These are phyloP conservation scores for Saraca asoca DNA, from an alignment of 331 rosid genomes.

Conservation along the genomic window DNA sequence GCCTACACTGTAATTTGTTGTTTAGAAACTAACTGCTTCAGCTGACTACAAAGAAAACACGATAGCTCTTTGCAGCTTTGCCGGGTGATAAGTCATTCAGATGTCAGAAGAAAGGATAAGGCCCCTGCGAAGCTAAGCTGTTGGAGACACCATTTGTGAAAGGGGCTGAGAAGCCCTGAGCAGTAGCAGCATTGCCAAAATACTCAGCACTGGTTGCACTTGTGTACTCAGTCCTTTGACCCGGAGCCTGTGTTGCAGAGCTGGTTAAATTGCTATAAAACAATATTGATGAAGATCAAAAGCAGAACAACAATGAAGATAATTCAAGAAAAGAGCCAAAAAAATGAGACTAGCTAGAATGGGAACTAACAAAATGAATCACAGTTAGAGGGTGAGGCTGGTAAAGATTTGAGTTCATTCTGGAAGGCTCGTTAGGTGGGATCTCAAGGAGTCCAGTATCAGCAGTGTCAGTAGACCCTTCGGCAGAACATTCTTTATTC, in stretches of 20 bases:
- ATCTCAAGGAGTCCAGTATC: not conserved
- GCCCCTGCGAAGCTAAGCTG: constrained; percentile 5
- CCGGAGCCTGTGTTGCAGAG: constrained; percentile 8
- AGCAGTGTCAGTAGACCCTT: not conserved
- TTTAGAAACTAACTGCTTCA: not conserved
- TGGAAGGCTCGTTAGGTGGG: not conserved
- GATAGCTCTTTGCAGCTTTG: not conserved
- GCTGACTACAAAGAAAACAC: not conserved
- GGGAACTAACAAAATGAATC: constrained; percentile 1
- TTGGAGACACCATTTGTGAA: not conserved
- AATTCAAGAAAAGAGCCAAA: not conserved
- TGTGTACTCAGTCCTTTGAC: not conserved
- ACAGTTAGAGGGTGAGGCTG: not conserved
- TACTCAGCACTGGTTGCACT: not conserved
- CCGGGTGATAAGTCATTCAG: not conserved
- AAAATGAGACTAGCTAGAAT: not conserved
- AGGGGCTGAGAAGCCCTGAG: constrained; percentile 26
- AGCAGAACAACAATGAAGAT: not conserved
- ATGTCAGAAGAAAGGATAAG: constrained; percentile 14
- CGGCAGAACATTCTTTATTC: not conserved
- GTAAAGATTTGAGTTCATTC: not conserved
- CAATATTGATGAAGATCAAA: not conserved
- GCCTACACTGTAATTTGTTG: too few species aligned
- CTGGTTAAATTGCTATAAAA: not conserved
- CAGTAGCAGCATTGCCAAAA: constrained; percentile 13